Percentiles rank a stretch among this genome's conserved stretches.
Evolutionary conservation across 2,329 filamentous ascomycete genomes (phyloP).

Genomic region (Elsinoe ampelina): DNA sequence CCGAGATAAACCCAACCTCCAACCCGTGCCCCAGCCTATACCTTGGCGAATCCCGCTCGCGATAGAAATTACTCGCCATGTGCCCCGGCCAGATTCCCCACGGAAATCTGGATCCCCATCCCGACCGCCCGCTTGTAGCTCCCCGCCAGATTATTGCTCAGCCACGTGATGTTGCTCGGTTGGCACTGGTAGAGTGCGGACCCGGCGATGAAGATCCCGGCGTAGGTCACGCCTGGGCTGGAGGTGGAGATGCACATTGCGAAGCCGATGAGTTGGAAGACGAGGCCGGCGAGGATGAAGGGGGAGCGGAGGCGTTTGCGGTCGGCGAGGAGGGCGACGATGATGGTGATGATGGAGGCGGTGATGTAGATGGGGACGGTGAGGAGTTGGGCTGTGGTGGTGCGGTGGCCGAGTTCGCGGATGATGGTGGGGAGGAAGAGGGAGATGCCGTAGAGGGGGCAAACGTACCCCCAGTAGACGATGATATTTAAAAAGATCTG

Average conservation of each 20-base stretch:
- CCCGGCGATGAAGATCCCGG: constrained; percentile 24
- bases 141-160: constrained; percentile 45
- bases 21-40: constrained; percentile 44
- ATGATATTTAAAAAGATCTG: constrained; percentile 44
- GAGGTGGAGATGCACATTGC: constrained; percentile 19
- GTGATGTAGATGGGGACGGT: constrained; percentile 37
- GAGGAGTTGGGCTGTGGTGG: constrained; percentile 35
- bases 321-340: constrained; percentile 21
- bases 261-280: constrained; percentile 22
- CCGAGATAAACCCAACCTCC: constrained; percentile 41
- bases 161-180: constrained; percentile 37
- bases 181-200: constrained; percentile 20
- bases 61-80: constrained; percentile 67
- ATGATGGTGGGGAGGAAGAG: constrained; percentile 34
- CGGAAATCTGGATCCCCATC: constrained; percentile 40
- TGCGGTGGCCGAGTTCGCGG: constrained; percentile 34
- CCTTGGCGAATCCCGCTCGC: constrained; percentile 39
- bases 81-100: constrained; percentile 45
- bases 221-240: constrained; percentile 21
- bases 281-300: constrained; percentile 20
- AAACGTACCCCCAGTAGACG: constrained; percentile 54
- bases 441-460: constrained; percentile 37
- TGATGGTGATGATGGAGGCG: constrained; percentile 19
- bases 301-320: constrained; percentile 21
- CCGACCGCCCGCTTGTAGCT: constrained; percentile 45